Base-by-base conservation (phyloP, 2,329 filamentous ascomycete species). In the Sarocladium brachiariae region DNA sequence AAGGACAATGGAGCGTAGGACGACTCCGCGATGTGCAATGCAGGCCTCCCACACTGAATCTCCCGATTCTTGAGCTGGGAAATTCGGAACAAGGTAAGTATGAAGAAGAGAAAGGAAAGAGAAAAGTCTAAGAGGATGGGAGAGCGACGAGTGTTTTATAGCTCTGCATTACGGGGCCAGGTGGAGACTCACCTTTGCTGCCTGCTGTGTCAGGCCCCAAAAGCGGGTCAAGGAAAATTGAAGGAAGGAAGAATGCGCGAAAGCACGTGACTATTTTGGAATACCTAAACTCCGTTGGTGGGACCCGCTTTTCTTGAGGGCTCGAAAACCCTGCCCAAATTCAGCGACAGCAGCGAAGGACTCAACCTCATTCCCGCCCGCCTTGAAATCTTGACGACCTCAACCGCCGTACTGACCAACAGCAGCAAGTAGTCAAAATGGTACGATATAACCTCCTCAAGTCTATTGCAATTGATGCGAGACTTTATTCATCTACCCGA, bases 21-120 rank as follows among this genome's bases (percentile, higher is more conserved):
- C 60, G 65, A 71, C 70, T 66, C 72, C 73, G 68, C 72, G 71
- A 62, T 72, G 73, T 77, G 72, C 72, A 73, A 75, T 76, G 72
- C 72, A 76, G 72, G 70, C 66, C 65, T 66, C 63, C 69, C 67
- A 58, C 59, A 61, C 68, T 73, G 67, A 63, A 58, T 57, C 52
- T 59, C 59, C 61, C 64, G 56, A 61, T 69, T 70, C 69, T 56
- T 75, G 73, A 76, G 63, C 72, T 60, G 61, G 63, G 60, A 56
- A 57, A 54, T 58, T 61, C 66, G 63, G 62, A 65, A 67, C 65
- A 75, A 76, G 46, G 46, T 49, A 49, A 49, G 46, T 49, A 49
- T 49, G 33, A 49, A 37, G 46, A 37, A 49, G 33, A 49, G 46
- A 49, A 37, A 37, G 16, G 45, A 16, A 49, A 31, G 25, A 31